Conservation (phyloP, 1,139 yeast species). For the Magnusiomyces paraingens region DNA sequence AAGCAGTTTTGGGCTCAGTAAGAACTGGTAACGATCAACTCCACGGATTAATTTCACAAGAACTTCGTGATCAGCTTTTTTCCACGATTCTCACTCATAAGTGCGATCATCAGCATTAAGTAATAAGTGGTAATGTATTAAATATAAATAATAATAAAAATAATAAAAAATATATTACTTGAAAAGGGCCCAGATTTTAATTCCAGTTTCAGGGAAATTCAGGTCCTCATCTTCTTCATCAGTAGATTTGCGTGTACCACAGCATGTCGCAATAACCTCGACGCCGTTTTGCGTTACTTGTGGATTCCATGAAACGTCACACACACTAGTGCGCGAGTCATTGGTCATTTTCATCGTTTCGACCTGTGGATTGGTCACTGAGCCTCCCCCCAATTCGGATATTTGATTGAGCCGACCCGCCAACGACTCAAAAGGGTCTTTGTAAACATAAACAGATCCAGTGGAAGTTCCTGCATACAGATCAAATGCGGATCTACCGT, state of each 20-base stretch:
- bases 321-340: background rate
- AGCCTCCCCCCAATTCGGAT: too few species aligned
- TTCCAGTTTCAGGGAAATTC: background rate
- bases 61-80: constrained; percentile 26
- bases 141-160: constrained; percentile 13
- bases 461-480: background rate
- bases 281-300: constrained; percentile 1
- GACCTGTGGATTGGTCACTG: too few species aligned
- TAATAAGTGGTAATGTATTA: too few species aligned
- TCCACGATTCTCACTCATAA: constrained; percentile 13
- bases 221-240: background rate
- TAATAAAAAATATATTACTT: constrained; percentile 18
- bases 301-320: constrained; percentile 11
- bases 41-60: constrained; percentile 30
- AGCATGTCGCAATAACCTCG: constrained; percentile 5
- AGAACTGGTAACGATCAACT: constrained; percentile 31
- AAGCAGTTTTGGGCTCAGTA: constrained; percentile 23
- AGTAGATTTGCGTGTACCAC: constrained; percentile 4
- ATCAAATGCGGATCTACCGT: background rate
- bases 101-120: background rate
- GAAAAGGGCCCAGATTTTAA: constrained; percentile 16
- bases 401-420: too few species aligned
- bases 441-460: background rate
- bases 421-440: background rate
- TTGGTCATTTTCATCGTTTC: too few species aligned